Conservation (phyloP, 306 rosid species). For the Crotalaria pallida region DNA sequence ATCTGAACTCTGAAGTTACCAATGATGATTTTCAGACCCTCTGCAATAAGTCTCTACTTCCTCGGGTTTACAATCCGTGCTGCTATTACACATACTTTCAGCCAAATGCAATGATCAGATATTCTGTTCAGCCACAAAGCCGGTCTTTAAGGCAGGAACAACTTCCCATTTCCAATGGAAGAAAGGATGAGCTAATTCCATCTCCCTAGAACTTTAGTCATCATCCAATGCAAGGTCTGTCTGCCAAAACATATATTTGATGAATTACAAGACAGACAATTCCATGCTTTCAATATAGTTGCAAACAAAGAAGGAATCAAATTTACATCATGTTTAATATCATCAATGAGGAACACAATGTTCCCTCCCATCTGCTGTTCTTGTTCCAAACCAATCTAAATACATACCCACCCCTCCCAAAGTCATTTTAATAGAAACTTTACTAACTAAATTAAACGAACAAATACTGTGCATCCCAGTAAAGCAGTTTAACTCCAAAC, state of each 20-base stretch:
- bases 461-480: background rate
- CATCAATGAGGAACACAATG: background rate
- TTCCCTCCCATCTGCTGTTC: background rate
- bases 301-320: background rate
- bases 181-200: background rate
- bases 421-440: background rate
- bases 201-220: background rate
- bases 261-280: background rate
- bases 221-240: background rate
- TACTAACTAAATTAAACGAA: background rate
- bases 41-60: background rate
- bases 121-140: background rate
- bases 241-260: constrained; percentile 4
- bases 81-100: background rate
- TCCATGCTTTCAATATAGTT: background rate
- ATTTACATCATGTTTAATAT: background rate
- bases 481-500: background rate
- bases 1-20: background rate
- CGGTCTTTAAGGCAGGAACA: background rate
- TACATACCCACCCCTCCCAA: background rate
- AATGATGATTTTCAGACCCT: background rate
- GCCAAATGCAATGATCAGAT: background rate
- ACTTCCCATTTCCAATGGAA: constrained; percentile 9
- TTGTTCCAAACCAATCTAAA: background rate
- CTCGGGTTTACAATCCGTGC: background rate